These are phyloP conservation scores for Neurospora sp. DNA, from an alignment of 2,329 filamentous ascomycete species.

Conservation along the genomic window DNA sequence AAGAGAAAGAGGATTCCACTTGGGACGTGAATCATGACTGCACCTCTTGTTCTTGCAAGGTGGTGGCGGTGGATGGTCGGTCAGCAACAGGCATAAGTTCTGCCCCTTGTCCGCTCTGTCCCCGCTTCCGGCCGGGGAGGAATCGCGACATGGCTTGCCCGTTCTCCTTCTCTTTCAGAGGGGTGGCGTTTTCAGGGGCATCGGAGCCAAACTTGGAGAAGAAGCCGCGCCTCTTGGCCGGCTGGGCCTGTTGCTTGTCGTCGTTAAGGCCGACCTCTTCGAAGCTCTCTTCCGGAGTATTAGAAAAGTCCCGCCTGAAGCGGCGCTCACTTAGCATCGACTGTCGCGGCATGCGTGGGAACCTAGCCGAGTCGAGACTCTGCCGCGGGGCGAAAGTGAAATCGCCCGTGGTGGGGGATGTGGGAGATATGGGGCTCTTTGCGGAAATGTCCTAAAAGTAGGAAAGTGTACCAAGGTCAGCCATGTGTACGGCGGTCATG, in stretches of 20 bases:
- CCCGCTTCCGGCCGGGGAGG: conserved; percentile 61
- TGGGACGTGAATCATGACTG: conserved; percentile 2
- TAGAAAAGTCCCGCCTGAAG: conserved; percentile 46
- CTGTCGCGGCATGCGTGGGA: conserved; percentile 48
- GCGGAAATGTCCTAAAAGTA: conserved; percentile 72
- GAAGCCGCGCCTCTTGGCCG: conserved; percentile 64
- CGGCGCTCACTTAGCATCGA: conserved; percentile 48
- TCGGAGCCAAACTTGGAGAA: conserved; percentile 71
- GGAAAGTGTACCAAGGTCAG: neutral
- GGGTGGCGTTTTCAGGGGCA: conserved; percentile 19
- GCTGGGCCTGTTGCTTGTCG: conserved; percentile 37
- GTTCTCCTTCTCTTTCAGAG: conserved; percentile 20
- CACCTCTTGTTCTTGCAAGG: conserved; percentile 12
- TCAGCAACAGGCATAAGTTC: conserved; percentile 47
- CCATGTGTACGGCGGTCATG: neutral
- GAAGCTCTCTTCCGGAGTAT: conserved; percentile 66
- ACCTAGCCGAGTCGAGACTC: conserved; percentile 67
- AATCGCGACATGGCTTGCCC: conserved; percentile 41
- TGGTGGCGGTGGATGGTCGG: conserved; percentile 18
- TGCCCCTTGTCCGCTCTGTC: conserved; percentile 57
- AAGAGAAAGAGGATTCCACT: neutral
- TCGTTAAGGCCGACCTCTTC: conserved; percentile 86
- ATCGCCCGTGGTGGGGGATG: conserved; percentile 37
- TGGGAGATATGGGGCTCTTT: conserved; percentile 59
- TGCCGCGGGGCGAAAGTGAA: conserved; percentile 49